Evolutionary conservation across 768 basidiomycete species (phyloP).

Genomic region (Mycena maculata): DNA sequence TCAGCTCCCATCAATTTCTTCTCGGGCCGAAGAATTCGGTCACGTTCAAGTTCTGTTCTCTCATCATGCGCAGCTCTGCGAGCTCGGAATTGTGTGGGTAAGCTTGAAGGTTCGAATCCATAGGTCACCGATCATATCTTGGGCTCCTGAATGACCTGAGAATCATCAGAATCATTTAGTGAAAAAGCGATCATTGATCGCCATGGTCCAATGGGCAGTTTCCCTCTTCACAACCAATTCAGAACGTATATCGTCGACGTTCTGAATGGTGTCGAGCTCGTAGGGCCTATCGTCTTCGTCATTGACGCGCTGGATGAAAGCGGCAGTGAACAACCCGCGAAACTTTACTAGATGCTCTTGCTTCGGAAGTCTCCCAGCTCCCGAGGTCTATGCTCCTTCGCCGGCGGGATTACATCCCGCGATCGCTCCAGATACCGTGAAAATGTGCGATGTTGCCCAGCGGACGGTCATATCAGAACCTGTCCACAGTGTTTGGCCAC

Average conservation of each 20-base stretch:
- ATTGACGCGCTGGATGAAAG: slow-evolving; percentile 24
- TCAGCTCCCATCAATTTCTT: no score
- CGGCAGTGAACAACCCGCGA: slow-evolving; percentile 4
- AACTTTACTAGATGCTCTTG: slow-evolving; percentile 9
- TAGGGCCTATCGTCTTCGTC: slow-evolving; percentile 18
- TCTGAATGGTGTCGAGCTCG: neutral
- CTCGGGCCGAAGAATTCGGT: no score
- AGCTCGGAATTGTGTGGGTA: no score
- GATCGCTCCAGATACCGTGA: neutral
- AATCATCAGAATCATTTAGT: no score
- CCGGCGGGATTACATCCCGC: neutral
- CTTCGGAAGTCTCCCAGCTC: slow-evolving; percentile 1
- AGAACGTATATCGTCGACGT: slow-evolving; percentile 15
- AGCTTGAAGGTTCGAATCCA: no score
- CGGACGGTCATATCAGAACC: neutral
- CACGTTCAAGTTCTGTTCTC: no score
- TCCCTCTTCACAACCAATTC: slow-evolving; percentile 10
- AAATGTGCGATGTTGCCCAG: neutral
- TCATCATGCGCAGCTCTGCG: no score
- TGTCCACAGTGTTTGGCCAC: neutral
- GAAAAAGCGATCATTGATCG: neutral
- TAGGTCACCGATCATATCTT: no score
- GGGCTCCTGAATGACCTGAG: no score
- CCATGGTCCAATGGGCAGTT: slow-evolving; percentile 13
- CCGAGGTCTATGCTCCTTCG: neutral